Evolutionary conservation across 495 filamentous ascomycete species (phyloP).

Genomic region (Penicillium subrubescens): DNA sequence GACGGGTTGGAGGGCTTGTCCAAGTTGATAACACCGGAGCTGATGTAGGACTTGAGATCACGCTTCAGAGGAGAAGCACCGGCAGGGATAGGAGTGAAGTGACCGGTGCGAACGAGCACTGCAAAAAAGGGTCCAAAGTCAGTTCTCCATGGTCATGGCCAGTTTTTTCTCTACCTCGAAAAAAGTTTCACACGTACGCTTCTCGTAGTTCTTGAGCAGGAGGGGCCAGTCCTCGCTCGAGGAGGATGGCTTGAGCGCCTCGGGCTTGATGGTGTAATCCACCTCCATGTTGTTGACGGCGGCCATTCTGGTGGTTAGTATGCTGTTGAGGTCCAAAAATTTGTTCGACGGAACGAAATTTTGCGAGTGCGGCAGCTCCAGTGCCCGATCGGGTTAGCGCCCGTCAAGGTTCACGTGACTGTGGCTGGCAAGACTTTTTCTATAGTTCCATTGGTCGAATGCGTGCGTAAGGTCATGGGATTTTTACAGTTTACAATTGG

Average conservation of each 20-base stretch:
- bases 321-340: slow-evolving; percentile 33
- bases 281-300: slow-evolving; percentile 62
- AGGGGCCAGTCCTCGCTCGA: slow-evolving; percentile 85
- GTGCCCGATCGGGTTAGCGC: slow-evolving; percentile 32
- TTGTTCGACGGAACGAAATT: slow-evolving; percentile 40
- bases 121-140: slow-evolving; percentile 11
- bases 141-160: slow-evolving; percentile 26
- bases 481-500: not conserved
- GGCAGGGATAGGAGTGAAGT: slow-evolving; percentile 91
- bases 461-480: not conserved
- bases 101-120: slow-evolving; percentile 86
- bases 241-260: slow-evolving; percentile 66
- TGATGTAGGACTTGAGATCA: slow-evolving; percentile 93
- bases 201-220: slow-evolving; percentile 89
- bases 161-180: slow-evolving; percentile 5
- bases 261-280: slow-evolving; percentile 87
- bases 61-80: slow-evolving; percentile 85
- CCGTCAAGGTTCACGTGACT: slow-evolving; percentile 16
- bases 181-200: slow-evolving; percentile 54
- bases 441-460: not conserved
- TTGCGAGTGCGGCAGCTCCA: slow-evolving; percentile 43
- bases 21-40: slow-evolving; percentile 95
- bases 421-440: slow-evolving; percentile 1
- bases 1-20: slow-evolving; percentile 98
- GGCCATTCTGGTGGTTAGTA: slow-evolving; percentile 47